Evolutionary conservation across 495 filamentous ascomycete species (phyloP).

Genomic region (Bacidia gigantensis): DNA sequence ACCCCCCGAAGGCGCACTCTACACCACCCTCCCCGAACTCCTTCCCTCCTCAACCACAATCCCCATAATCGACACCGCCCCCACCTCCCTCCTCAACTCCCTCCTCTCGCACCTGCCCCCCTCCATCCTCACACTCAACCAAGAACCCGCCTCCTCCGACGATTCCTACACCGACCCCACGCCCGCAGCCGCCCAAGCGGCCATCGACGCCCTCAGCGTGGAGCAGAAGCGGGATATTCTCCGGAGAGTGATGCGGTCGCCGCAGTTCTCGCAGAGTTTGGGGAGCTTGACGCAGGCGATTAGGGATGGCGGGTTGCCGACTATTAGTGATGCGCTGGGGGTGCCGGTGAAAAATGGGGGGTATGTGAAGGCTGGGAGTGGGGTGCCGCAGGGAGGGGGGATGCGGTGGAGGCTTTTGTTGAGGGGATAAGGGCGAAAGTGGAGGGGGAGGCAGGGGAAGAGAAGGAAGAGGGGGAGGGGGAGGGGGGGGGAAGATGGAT

Average conservation of each 20-base stretch:
- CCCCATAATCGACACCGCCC: conserved; percentile 55
- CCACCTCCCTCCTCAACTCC: conserved; percentile 50
- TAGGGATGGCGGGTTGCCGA: conserved; percentile 82
- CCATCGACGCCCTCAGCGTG: conserved; percentile 56
- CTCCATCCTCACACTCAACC: conserved; percentile 54
- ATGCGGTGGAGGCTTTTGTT: conserved; percentile 82
- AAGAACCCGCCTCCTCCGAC: conserved; percentile 47
- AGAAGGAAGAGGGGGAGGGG: conserved; percentile 45
- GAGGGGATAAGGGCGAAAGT: conserved; percentile 71
- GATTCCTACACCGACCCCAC: conserved; percentile 47
- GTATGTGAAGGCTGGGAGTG: conserved; percentile 51
- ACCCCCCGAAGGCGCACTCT: conserved; percentile 42
- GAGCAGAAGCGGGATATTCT: conserved; percentile 72
- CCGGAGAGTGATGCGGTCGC: conserved; percentile 70
- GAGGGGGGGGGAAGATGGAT: conserved; percentile 34
- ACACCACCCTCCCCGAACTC: conserved; percentile 78
- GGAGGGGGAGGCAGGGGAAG: conserved; percentile 36
- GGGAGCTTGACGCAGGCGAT: conserved; percentile 74
- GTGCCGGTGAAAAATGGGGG: conserved; percentile 73
- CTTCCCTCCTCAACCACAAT: conserved; percentile 63
- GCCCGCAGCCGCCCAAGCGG: conserved; percentile 51
- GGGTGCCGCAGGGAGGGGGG: conserved; percentile 77
- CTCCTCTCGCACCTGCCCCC: conserved; percentile 67
- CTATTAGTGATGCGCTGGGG: conserved; percentile 70
- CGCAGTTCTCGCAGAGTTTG: conserved; percentile 80